Percentiles rank a stretch among this genome's conserved stretches.
These are phyloP conservation scores for Exophiala sp. DNA, from an alignment of 2,329 filamentous ascomycete species.

Conservation along the genomic window DNA sequence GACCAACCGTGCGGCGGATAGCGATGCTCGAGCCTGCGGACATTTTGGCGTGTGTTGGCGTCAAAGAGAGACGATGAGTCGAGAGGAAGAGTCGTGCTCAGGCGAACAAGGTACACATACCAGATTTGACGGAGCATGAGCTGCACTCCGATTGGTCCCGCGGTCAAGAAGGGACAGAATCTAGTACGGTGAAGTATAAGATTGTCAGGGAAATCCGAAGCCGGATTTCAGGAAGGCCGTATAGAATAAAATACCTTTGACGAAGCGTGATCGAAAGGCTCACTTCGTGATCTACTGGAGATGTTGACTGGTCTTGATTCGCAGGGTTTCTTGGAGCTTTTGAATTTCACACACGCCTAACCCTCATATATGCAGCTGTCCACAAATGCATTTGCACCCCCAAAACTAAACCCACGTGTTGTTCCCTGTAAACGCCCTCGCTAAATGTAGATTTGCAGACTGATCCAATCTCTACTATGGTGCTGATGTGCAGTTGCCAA, in stretches of 20 bases:
- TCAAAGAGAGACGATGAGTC: not conserved
- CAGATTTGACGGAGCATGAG: not conserved
- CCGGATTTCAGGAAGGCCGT: no score
- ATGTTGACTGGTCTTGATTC: no score
- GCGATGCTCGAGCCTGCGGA: conserved; percentile 3
- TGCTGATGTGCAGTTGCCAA: not conserved
- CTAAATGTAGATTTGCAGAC: conserved; percentile 7
- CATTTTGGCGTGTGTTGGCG: conserved; percentile 2
- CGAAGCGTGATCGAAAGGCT: no score
- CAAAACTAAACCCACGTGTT: not conserved
- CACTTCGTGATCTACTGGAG: no score
- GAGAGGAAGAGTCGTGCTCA: not conserved
- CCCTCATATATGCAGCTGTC: not conserved
- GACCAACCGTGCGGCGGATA: conserved; percentile 7
- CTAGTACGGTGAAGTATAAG: not conserved
- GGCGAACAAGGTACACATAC: not conserved
- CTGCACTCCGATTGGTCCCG: not conserved
- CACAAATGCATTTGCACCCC: not conserved
- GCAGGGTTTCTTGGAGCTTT: no score
- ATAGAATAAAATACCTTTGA: no score
- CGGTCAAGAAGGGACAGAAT: not conserved
- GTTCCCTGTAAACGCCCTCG: conserved; percentile 10
- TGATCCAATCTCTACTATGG: not conserved
- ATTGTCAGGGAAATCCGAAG: not conserved
- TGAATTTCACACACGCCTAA: no score